Conservation (phyloP, 2,329 filamentous ascomycete genomes). For the Endothia cerciana region DNA sequence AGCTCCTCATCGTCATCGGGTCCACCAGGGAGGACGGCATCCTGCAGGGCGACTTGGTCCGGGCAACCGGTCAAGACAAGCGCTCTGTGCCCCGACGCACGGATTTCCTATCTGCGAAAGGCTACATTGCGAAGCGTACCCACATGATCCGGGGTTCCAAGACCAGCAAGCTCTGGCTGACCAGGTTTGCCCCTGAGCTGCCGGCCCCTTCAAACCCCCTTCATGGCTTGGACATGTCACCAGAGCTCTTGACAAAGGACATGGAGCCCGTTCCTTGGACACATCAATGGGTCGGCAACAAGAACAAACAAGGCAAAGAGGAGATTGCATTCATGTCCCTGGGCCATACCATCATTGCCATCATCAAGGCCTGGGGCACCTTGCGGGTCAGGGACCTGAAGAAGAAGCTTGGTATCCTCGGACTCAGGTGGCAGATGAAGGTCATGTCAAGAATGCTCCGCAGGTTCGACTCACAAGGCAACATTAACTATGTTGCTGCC, state of each 20-base stretch:
- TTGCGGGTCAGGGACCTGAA: conserved; percentile 63
- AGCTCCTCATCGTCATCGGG: conserved; percentile 60
- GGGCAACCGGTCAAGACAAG: conserved; percentile 64
- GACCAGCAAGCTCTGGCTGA: conserved; percentile 66
- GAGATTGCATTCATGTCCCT: conserved; percentile 60
- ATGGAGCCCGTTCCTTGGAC: conserved; percentile 61
- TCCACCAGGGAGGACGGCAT: conserved; percentile 59
- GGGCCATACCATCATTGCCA: conserved; percentile 59
- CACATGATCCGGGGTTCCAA: conserved; percentile 62
- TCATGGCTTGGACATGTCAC: conserved; percentile 38
- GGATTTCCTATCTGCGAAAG: conserved; percentile 61
- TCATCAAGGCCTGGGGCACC: conserved; percentile 61
- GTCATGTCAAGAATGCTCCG: conserved; percentile 61
- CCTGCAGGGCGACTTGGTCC: conserved; percentile 62
- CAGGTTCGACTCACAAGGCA: conserved; percentile 59
- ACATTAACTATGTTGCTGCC: conserved; percentile 61
- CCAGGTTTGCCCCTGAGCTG: conserved; percentile 54
- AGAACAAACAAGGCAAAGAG: conserved; percentile 31
- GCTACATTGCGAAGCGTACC: conserved; percentile 65
- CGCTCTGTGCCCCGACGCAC: conserved; percentile 66
- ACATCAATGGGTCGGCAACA: conserved; percentile 58
- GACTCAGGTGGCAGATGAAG: conserved; percentile 63
- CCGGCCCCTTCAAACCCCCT: conserved; percentile 26
- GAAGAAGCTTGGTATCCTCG: conserved; percentile 58
- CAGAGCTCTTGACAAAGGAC: conserved; percentile 41